Evolutionary conservation across 2,329 filamentous ascomycete species (phyloP), one percentile per base, ranked within the genome.

Genomic region (Colletotrichum destructivum): DNA sequence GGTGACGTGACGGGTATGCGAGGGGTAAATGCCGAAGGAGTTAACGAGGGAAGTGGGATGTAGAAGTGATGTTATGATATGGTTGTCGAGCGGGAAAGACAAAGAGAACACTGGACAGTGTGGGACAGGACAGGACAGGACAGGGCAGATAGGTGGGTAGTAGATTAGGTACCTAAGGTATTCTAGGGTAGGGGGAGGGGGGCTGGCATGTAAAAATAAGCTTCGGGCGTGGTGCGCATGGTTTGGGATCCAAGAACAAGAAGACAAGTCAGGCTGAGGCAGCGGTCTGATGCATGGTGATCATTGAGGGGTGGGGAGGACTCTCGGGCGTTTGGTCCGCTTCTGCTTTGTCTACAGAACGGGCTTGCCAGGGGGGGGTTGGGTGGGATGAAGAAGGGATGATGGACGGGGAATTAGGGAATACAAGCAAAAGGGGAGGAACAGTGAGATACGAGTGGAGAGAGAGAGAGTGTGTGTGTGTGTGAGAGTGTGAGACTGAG

Each of bases 51-150:
- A 56, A 40, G 59, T 52, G 68, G 57, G 57, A 62, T 68, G 52
- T 59, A 60, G 54, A 71, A 46, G 65, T 47, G 44, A 71, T 63
- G 64, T 69, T 71, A 63, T 69, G 69, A 62, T 47, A 59, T 69
- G 64, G 59, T 52, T 57, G 46, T 46, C 26, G 47, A 38, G 60
- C 46, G 23, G 44, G 26, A 26, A 49, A 26, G 65, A 46, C 21
- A 31, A 49, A 26, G 26, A 4, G 26, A 26, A 4, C 26, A 26
- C 26, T 26, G 26, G 26, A 26, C 26, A 26, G 26, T 26, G 26
- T 26, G 26, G 26, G 3, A 26, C 26, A 26, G 26, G 26, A 26
- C 3, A 26, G 23, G 23, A 26, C 23, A 26, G 26, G 26, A 26
- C 26, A 26, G 26, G 26, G 26, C 26, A 26, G 26, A 26, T 26